Evolutionary conservation across 2,329 filamentous ascomycete species (phyloP), one percentile per base, ranked within the genome.

Genomic region (Colletotrichum ledebouriae): DNA sequence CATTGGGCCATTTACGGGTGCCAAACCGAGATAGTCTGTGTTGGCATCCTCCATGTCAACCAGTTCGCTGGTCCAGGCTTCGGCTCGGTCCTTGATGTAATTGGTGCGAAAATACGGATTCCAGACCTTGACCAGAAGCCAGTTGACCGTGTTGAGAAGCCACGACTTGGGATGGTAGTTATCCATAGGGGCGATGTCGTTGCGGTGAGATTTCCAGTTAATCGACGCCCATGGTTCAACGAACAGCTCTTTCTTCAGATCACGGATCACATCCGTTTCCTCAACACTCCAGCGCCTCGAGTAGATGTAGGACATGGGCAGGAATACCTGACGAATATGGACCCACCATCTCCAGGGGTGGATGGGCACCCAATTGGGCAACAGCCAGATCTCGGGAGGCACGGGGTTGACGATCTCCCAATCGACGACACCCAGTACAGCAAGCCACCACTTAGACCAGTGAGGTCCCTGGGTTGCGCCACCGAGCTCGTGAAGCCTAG

Each of bases 341-440:
- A 98, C 93, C 95, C 94, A 98, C 94, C 95, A 98, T 72, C 94
- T 85, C 94, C 94, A 97, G 0, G 95, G 95, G 5, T 94, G 90
- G 75, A 97, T 86, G 1, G 94, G 94, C 3, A 94, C 86, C 94
- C 94, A 97, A 78, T 97, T 93, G 0, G 94, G 94, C 3, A 98
- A 82, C 46, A 97, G 84, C 96, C 96, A 99, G 50, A 98, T 79
- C 81, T 99, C 96, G 0, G 96, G 93, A 1, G 96, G 96, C 2
- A 96, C 90, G 0, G 96, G 96, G 74, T 98, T 99, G 73, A 98
- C 94, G 67, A 96, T 90, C 63, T 97, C 94, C 94, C 95, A 99
- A 33, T 91, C 83, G 76, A 90, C 90, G 4, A 98, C 87, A 15
- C 94, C 94, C 69, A 99, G 81, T 3, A 97, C 86, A 44, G 91